Conservation (phyloP, 2,329 filamentous ascomycete genomes). For the Meredithiella fracta region DNA sequence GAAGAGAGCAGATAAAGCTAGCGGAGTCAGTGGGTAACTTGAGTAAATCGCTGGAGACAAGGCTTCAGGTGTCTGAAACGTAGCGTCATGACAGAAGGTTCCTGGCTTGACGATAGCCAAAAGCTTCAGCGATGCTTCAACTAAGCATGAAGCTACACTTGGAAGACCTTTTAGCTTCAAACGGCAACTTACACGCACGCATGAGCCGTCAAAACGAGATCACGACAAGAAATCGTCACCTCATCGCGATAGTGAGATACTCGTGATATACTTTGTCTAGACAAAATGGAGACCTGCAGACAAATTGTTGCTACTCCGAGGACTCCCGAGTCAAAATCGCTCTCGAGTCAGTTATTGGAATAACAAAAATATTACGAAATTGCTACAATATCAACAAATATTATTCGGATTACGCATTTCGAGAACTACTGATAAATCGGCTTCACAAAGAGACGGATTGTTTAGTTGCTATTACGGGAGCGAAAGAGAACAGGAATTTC, state of each 20-base stretch:
- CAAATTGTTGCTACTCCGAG: background rate
- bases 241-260: background rate
- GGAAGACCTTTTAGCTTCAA: background rate
- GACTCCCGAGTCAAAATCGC: background rate
- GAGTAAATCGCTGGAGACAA: background rate
- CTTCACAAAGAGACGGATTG: background rate
- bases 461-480: background rate
- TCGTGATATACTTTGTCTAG: background rate
- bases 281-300: background rate
- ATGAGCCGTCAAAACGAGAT: background rate
- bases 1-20: too few species aligned
- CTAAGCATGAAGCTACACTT: background rate
- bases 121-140: background rate
- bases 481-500: background rate
- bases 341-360: background rate
- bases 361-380: background rate
- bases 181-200: background rate
- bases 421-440: background rate
- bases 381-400: too few species aligned
- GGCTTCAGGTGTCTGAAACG: slow-evolving; percentile 8
- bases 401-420: too few species aligned
- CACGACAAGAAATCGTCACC: background rate
- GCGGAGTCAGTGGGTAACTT: background rate
- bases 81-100: slow-evolving; percentile 12
- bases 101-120: background rate